Conservation (phyloP, 352 stramenopile genomes). For the Phytophthora melonis region DNA sequence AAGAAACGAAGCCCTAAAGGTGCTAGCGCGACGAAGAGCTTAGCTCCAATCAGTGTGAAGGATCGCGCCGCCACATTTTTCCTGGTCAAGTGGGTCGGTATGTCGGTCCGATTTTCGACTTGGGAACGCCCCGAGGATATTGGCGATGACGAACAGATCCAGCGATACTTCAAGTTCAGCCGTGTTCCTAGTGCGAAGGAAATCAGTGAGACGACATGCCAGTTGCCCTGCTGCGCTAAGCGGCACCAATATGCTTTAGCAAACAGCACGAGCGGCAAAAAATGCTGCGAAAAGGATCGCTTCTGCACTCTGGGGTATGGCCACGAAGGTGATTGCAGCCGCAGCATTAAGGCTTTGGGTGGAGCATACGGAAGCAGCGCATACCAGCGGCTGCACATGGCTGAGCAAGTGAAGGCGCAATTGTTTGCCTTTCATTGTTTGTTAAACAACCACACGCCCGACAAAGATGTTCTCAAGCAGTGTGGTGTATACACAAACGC, state of each 20-base stretch:
- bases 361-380: constrained; percentile 73
- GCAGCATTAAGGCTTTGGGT: constrained; percentile 75
- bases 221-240: constrained; percentile 86
- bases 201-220: constrained; percentile 83
- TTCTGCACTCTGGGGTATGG: constrained; percentile 85
- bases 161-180: constrained; percentile 91
- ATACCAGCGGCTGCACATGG: constrained; percentile 79
- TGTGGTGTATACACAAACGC: constrained; percentile 86
- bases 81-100: constrained; percentile 88
- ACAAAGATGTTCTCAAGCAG: constrained; percentile 89
- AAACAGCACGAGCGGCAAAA: constrained; percentile 45
- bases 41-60: constrained; percentile 38
- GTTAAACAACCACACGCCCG: constrained; percentile 88
- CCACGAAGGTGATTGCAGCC: constrained; percentile 82
- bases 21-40: constrained; percentile 30
- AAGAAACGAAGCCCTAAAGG: constrained; percentile 45
- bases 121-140: constrained; percentile 92
- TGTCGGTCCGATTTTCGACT: constrained; percentile 88
- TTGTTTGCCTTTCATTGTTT: constrained; percentile 91
- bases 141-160: constrained; percentile 89
- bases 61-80: constrained; percentile 80
- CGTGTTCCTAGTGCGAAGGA: constrained; percentile 86
- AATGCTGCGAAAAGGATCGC: constrained; percentile 80
- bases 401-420: constrained; percentile 89
- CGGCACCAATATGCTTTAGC: constrained; percentile 72